phyloP scores from a whole-genome alignment of 768 basidiomycete genomes.

The Terana coerulea region DNA sequence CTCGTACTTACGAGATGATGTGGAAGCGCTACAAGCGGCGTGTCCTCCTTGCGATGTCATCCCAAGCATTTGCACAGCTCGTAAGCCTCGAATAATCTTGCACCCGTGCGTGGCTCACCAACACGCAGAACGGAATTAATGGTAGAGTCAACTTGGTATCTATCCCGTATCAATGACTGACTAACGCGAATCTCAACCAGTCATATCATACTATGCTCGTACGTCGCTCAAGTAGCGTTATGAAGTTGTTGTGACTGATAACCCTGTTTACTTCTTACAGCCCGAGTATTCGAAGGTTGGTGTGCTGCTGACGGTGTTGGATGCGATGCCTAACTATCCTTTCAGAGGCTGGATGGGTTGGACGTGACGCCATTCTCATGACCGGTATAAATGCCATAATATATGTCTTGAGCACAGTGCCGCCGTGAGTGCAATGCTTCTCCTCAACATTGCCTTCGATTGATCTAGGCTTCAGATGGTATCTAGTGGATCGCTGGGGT shows the following conservation, averaged over 20 bases:
- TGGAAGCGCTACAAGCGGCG: conserved; percentile 86
- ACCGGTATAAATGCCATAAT: conserved; percentile 89
- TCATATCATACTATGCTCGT: conserved; percentile 95
- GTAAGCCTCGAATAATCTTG: conserved; percentile 41
- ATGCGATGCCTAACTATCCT: conserved; percentile 8
- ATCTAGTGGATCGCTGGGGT: conserved; percentile 90
- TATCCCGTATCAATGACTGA: background rate
- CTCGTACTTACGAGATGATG: conserved; percentile 72
- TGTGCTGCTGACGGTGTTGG: background rate
- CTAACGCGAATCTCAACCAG: conserved; percentile 45
- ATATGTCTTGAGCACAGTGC: conserved; percentile 75
- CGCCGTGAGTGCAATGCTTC: conserved; percentile 56
- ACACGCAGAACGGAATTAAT: conserved; percentile 85
- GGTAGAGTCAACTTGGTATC: conserved; percentile 37
- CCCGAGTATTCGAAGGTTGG: conserved; percentile 83
- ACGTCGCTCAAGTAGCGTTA: conserved; percentile 29
- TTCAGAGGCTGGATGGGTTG: conserved; percentile 92
- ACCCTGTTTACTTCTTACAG: conserved; percentile 31
- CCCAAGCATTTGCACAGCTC: conserved; percentile 92
- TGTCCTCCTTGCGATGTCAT: conserved; percentile 91
- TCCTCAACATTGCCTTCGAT: background rate
- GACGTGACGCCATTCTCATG: conserved; percentile 91
- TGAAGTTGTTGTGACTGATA: conserved; percentile 6
- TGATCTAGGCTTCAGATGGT: conserved; percentile 59
- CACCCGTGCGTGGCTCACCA: background rate